phyloP scores from a whole-genome alignment of 257 asterid genomes.

The Solanum arcanum region DNA sequence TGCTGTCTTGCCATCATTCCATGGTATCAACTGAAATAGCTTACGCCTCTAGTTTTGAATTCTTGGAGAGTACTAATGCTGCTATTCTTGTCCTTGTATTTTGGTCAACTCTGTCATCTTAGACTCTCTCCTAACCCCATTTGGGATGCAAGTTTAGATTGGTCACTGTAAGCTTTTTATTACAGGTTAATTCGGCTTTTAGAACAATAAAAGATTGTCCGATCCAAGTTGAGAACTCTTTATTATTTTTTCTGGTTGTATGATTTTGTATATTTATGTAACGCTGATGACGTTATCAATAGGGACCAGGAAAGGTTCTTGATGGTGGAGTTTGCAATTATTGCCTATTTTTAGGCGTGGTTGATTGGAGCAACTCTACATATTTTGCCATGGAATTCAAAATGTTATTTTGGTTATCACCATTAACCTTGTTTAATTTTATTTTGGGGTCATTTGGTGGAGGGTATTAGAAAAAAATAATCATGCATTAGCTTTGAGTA shows the following conservation, averaged over 20 bases:
- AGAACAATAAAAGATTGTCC: background rate
- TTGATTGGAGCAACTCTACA: background rate
- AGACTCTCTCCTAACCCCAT: background rate
- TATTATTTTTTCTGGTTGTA: background rate
- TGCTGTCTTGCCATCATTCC: conserved; percentile 40
- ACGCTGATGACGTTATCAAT: background rate
- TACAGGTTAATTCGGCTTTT: background rate
- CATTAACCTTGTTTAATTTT: background rate
- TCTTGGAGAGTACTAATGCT: background rate
- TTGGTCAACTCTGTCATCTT: background rate
- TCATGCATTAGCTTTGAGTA: background rate
- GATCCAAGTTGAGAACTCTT: background rate
- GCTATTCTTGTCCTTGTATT: background rate
- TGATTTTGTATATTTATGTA: background rate
- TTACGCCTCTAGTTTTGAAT: background rate
- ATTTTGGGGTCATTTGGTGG: too few relatives aligned
- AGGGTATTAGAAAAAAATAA: background rate
- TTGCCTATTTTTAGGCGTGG: background rate
- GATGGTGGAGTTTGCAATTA: background rate
- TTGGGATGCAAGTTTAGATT: background rate
- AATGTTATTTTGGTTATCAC: background rate
- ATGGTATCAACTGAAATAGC: conserved; percentile 28
- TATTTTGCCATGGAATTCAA: background rate
- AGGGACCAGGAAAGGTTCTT: background rate
- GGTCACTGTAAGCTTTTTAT: conserved; percentile 1